These are phyloP conservation scores for Cucumis sativus DNA, from an alignment of 306 rosid genomes.

Conservation along the genomic window DNA sequence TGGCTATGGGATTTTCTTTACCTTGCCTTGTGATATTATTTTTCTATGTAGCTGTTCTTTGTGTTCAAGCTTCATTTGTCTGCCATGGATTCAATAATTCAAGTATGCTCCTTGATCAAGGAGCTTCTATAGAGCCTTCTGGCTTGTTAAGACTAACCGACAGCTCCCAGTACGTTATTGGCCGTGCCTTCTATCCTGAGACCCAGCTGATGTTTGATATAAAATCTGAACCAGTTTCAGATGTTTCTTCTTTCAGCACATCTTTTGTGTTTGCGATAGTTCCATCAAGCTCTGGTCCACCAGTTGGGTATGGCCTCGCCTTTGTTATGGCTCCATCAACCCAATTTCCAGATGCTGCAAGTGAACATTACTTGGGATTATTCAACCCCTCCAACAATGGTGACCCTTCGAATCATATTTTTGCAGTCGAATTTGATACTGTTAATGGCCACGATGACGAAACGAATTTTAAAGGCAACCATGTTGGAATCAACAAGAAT, in stretches of 20 bases:
- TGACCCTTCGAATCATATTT: constrained; percentile 15
- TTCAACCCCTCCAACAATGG: constrained; percentile 22
- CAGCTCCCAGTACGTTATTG: constrained; percentile 13
- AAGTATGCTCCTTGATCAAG: not conserved
- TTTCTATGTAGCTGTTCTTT: constrained; percentile 3
- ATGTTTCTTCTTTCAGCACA: constrained; percentile 40
- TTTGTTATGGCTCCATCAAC: constrained; percentile 46
- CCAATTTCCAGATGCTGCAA: constrained; percentile 18
- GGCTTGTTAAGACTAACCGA: constrained; percentile 39
- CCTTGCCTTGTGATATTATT: constrained; percentile 14
- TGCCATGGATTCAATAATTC: constrained; percentile 34
- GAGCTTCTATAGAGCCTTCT: constrained; percentile 23
- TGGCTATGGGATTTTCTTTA: constrained; percentile 20
- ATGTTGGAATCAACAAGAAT: constrained; percentile 48
- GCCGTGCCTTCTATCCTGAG: constrained; percentile 34
- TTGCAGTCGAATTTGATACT: constrained; percentile 60
- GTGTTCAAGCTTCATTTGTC: constrained; percentile 6
- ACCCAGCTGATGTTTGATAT: constrained; percentile 17
- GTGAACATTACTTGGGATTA: constrained; percentile 48
- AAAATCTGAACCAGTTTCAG: not conserved
- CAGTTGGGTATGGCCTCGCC: constrained; percentile 54
- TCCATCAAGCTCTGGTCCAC: constrained; percentile 13
- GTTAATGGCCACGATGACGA: constrained; percentile 24
- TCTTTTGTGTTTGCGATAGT: constrained; percentile 52
- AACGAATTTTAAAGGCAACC: constrained; percentile 27